Conservation (phyloP, 148 eudicot genomes). For the Pouteria glomerata region DNA sequence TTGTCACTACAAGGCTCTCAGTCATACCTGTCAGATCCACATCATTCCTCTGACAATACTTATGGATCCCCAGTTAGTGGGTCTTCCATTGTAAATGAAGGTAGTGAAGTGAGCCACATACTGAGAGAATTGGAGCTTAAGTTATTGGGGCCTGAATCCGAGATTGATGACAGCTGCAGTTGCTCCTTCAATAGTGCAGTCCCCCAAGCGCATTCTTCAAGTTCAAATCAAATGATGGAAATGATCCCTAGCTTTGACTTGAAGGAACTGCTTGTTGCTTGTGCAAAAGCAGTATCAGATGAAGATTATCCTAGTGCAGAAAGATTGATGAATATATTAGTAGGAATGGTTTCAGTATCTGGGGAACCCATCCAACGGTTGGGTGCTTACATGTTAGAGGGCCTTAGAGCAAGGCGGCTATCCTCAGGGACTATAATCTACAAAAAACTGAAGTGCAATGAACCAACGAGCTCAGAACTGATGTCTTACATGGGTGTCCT, state of each 20-base stretch:
- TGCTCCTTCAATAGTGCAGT: not conserved
- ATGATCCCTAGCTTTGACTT: conserved; percentile 1
- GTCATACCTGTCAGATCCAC: conserved; percentile 12
- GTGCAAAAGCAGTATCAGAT: conserved; percentile 21
- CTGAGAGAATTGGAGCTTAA: conserved; percentile 9
- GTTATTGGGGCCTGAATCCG: conserved; percentile 15
- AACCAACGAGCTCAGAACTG: conserved; percentile 12
- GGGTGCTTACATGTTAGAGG: conserved; percentile 22
- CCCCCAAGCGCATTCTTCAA: not conserved
- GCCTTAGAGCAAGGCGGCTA: conserved; percentile 15
- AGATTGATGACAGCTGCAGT: not conserved
- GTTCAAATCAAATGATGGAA: conserved; percentile 12
- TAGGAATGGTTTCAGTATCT: conserved; percentile 9
- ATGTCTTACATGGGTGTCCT: conserved; percentile 14
- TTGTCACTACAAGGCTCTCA: conserved; percentile 16
- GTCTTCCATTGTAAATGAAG: conserved; percentile 6
- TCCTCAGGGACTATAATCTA: conserved; percentile 17
- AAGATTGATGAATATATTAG: conserved; percentile 6
- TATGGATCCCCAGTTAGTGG: conserved; percentile 16
- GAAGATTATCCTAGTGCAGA: not conserved
- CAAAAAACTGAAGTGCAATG: conserved; percentile 18
- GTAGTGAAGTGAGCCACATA: not conserved
- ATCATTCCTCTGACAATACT: conserved; percentile 13
- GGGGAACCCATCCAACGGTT: too few species aligned
- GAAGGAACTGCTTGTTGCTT: conserved; percentile 13